Conservation (phyloP, 2,329 filamentous ascomycete species). For the Metarhizium robertsii region DNA sequence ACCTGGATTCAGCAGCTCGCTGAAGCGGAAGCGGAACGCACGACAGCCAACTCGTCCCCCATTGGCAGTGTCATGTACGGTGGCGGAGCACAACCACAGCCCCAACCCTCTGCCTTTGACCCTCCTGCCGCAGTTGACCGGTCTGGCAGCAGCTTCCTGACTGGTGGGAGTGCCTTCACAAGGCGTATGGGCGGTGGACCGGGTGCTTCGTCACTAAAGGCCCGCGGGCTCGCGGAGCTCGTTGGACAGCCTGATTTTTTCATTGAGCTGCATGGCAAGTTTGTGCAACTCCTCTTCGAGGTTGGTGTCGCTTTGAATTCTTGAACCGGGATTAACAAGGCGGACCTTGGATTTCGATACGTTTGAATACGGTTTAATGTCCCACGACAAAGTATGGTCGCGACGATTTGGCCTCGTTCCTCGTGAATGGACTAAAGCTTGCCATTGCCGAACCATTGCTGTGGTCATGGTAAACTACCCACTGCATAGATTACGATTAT, state of each 20-base stretch:
- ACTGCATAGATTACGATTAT: neutral
- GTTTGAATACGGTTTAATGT: neutral
- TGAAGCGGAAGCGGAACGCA: slow-evolving; percentile 51
- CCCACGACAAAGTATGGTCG: neutral
- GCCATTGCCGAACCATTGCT: neutral
- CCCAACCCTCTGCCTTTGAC: slow-evolving; percentile 19
- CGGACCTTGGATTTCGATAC: neutral
- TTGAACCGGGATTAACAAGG: slow-evolving; percentile 15
- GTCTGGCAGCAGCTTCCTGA: slow-evolving; percentile 46
- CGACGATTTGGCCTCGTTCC: neutral
- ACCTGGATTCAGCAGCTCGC: slow-evolving; percentile 57
- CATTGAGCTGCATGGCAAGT: slow-evolving; percentile 54
- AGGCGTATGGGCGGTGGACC: slow-evolving; percentile 49
- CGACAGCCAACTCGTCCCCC: slow-evolving; percentile 34
- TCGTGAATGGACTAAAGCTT: neutral
- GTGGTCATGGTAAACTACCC: neutral
- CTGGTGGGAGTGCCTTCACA: slow-evolving; percentile 45
- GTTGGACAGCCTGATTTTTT: slow-evolving; percentile 61
- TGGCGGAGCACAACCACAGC: slow-evolving; percentile 20
- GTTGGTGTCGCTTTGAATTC: slow-evolving; percentile 44
- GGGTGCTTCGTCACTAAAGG: slow-evolving; percentile 45
- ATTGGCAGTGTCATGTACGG: slow-evolving; percentile 30
- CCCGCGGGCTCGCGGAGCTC: slow-evolving; percentile 54
- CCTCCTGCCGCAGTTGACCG: slow-evolving; percentile 25
- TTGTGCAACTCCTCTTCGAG: slow-evolving; percentile 54